Evolutionary conservation across 2,329 filamentous ascomycete genomes (phyloP).

Genomic region (Ophiostoma piceae): DNA sequence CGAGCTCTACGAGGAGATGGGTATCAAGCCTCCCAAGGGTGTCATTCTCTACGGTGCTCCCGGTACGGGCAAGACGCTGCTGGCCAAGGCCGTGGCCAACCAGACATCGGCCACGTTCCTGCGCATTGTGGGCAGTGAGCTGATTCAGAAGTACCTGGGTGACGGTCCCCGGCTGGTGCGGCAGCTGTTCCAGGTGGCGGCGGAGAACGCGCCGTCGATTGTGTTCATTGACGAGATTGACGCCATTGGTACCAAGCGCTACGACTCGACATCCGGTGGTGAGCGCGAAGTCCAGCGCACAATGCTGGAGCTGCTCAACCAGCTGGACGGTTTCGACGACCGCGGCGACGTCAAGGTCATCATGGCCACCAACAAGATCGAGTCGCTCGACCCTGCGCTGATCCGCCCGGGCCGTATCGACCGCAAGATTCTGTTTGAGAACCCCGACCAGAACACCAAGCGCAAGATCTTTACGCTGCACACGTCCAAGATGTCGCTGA

Average conservation of each 20-base stretch:
- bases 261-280: constrained; percentile 93
- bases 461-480: constrained; percentile 98
- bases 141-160: constrained; percentile 98
- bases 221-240: constrained; percentile 99
- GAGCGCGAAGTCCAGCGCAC: constrained; percentile 97
- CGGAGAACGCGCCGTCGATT: constrained; percentile 92
- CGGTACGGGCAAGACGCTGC: constrained; percentile 90
- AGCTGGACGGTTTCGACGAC: constrained; percentile 97
- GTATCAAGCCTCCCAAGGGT: constrained; percentile 98
- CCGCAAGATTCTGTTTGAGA: constrained; percentile 80
- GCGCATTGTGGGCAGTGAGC: constrained; percentile 90
- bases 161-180: constrained; percentile 91
- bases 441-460: constrained; percentile 75
- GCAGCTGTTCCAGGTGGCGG: constrained; percentile 93
- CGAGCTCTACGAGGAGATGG: constrained; percentile 99
- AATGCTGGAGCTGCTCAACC: constrained; percentile 96
- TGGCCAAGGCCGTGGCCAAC: constrained; percentile 96
- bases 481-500: constrained; percentile 97
- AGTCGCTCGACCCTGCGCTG: constrained; percentile 89
- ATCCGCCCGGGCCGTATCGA: constrained; percentile 98
- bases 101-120: constrained; percentile 98
- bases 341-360: constrained; percentile 98
- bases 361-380: constrained; percentile 99
- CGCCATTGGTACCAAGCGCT: constrained; percentile 97
- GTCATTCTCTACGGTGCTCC: constrained; percentile 97